Evolutionary conservation across 164 flowering plant genomes (phyloP), one percentile per base, ranked within the genome.

Genomic region (Pachysandra terminalis): DNA sequence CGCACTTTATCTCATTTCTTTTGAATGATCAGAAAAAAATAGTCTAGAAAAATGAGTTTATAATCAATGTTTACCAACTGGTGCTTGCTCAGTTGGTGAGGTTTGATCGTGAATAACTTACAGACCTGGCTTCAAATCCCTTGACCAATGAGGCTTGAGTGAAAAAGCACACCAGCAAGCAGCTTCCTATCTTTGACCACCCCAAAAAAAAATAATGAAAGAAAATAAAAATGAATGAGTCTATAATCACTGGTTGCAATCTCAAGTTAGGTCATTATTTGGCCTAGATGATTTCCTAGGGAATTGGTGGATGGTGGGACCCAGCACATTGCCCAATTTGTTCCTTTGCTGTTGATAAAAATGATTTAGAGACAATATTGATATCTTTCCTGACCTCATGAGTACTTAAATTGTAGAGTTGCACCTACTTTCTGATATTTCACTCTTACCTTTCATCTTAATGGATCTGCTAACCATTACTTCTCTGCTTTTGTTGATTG

Each of bases 401-500:
- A 32, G n/a, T n/a, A n/a, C n/a, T n/a, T n/a, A n/a, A 56, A 23
- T 7, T 56, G 19, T 15, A 9, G 28, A 9, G 14, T 0, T 24
- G 14, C 25, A 56, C 0, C 25, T 56, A 23, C n/a, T 15, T 56
- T 22, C 15, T 56, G 37, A 32, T 7, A 32, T n/a, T 32, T 32
- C 17, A 22, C 53, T 66, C 25, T n/a, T n/a, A 25, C 9, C 40
- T 67, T 19, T 40, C 15, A 35, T 2, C 61, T 67, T 56, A 12
- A n/a, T 23, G 45, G 69, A 25, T 16, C 25, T 67, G 22, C 19
- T 56, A 19, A 22, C 28, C 19, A 28, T 62, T 52, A 1, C 26
- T 74, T 62, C 45, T 59, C 25, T 45, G 13, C 22, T 65, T 56
- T 67, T 66, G 22, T 52, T 68, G 48, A 53, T 26, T 74, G 49